Percentiles rank a stretch among this genome's conserved stretches.
These are phyloP conservation scores for Crassisporium funariophilum DNA, from an alignment of 768 basidiomycete species.

Conservation along the genomic window DNA sequence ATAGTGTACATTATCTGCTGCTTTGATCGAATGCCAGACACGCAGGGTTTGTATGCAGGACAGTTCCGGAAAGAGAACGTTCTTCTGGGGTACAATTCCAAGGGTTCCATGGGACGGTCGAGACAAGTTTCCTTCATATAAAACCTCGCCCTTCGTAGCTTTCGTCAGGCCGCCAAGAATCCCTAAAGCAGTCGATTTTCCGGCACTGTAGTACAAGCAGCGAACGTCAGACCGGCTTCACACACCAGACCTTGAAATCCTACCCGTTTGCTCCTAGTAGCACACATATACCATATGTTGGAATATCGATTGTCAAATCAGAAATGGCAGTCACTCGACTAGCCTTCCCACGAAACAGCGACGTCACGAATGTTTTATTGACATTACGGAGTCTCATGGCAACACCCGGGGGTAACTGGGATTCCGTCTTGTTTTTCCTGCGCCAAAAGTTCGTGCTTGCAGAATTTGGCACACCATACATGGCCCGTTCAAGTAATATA, in stretches of 20 bases:
- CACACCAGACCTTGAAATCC: conserved; percentile 11
- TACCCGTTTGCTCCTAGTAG: conserved; percentile 74
- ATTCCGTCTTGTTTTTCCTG: conserved; percentile 10
- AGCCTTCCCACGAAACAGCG: conserved; percentile 48
- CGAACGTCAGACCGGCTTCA: conserved; percentile 3
- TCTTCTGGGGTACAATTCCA: conserved; percentile 83
- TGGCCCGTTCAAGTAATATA: conserved; percentile 62
- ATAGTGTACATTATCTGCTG: conserved; percentile 43
- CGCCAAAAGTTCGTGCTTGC: conserved; percentile 38
- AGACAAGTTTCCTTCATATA: conserved; percentile 53
- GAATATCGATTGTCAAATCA: conserved; percentile 69
- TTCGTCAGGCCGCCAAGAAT: conserved; percentile 66
- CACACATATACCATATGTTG: conserved; percentile 75
- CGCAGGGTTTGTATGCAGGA: conserved; percentile 72
- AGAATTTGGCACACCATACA: conserved; percentile 32
- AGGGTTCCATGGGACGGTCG: conserved; percentile 64
- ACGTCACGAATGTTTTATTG: conserved; percentile 57
- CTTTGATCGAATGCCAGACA: conserved; percentile 75
- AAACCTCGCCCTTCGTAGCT: conserved; percentile 58
- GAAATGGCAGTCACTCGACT: conserved; percentile 63
- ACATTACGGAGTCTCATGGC: conserved; percentile 67
- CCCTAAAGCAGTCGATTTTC: conserved; percentile 74
- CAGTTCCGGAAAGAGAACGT: conserved; percentile 78
- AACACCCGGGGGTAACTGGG: conserved; percentile 36
- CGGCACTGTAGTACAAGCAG: conserved; percentile 49